Conservation (phyloP, 306 rosid species). For the Gleditsia sinensis region DNA sequence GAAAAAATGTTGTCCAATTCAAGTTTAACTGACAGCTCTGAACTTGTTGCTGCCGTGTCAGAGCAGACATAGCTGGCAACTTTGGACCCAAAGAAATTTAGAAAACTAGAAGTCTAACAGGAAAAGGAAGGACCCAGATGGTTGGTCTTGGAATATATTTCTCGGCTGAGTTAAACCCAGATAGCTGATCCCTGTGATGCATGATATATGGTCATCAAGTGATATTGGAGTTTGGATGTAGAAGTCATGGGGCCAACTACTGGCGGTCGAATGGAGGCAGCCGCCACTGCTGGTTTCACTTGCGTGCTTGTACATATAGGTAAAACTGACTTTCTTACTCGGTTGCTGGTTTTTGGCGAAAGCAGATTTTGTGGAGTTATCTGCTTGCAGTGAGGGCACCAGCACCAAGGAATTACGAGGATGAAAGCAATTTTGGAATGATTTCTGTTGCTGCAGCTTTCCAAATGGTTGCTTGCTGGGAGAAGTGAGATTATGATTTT, state of each 20-base stretch:
- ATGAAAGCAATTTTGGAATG: conserved; percentile 68
- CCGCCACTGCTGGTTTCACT: conserved; percentile 51
- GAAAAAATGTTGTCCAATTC: conserved; percentile 60
- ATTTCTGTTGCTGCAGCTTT: conserved; percentile 60
- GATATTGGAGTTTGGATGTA: conserved; percentile 37
- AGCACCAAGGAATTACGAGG: conserved; percentile 42
- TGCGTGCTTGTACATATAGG: conserved; percentile 81
- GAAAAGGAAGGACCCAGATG: conserved; percentile 86
- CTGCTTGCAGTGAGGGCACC: conserved; percentile 55
- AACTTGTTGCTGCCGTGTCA: conserved; percentile 42
- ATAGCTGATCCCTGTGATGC: conserved; percentile 37
- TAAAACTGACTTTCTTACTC: conserved; percentile 86
- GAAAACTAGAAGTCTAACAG: conserved; percentile 72
- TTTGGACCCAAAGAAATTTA: conserved; percentile 71
- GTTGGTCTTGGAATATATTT: conserved; percentile 47
- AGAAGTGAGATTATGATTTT: conserved; percentile 48
- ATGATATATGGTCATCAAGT: conserved; percentile 34
- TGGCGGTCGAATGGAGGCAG: conserved; percentile 34
- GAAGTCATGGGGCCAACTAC: conserved; percentile 28
- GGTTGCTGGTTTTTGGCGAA: conserved; percentile 61
- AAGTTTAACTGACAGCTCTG: conserved; percentile 55
- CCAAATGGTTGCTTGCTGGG: conserved; percentile 50
- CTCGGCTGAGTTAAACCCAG: conserved; percentile 25
- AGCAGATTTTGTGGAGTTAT: conserved; percentile 58
- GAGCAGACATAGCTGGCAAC: conserved; percentile 46